Percentiles rank a stretch among this genome's conserved stretches.
These are phyloP conservation scores for Verticillium klebahnii DNA, from an alignment of 2,329 filamentous ascomycete genomes.

Conservation along the genomic window DNA sequence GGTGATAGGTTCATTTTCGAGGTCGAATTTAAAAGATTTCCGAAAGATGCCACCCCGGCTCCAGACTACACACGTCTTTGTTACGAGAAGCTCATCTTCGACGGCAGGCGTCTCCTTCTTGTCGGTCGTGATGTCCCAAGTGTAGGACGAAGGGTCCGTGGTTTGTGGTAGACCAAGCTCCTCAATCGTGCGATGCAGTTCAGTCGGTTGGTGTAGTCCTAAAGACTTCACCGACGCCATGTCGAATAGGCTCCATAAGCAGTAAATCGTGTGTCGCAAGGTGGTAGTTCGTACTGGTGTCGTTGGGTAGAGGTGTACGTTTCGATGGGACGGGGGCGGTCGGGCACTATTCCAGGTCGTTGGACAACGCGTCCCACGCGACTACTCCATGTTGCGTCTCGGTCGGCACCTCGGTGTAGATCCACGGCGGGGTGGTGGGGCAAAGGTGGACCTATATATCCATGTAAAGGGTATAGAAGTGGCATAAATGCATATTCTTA, in stretches of 20 bases:
- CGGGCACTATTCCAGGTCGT: neutral
- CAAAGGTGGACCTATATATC: too few relatives aligned
- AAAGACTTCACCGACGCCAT: conserved; percentile 93
- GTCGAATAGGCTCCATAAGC: conserved; percentile 18
- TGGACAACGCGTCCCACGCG: neutral
- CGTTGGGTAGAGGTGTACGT: too few relatives aligned
- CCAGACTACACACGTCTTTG: conserved; percentile 77
- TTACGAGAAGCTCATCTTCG: conserved; percentile 78
- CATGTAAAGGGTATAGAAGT: too few relatives aligned
- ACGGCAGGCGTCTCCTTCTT: conserved; percentile 33
- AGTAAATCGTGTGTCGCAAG: neutral
- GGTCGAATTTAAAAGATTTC: conserved; percentile 78
- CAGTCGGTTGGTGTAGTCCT: conserved; percentile 84
- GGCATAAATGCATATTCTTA: too few relatives aligned
- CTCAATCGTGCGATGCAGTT: conserved; percentile 74
- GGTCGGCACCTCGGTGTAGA: neutral
- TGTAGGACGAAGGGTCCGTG: conserved; percentile 61
- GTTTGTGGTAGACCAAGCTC: conserved; percentile 72
- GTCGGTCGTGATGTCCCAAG: conserved; percentile 63
- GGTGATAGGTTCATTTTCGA: conserved; percentile 81
- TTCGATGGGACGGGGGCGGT: too few relatives aligned
- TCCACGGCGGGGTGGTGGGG: neutral
- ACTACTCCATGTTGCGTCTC: neutral
- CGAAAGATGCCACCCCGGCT: conserved; percentile 80
- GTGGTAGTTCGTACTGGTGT: too few relatives aligned